A percentile compares a stretch with the other conserved stretches of the same genome.
Conservation (phyloP, 352 stramenopile species). For the Phytopythium montanum region DNA sequence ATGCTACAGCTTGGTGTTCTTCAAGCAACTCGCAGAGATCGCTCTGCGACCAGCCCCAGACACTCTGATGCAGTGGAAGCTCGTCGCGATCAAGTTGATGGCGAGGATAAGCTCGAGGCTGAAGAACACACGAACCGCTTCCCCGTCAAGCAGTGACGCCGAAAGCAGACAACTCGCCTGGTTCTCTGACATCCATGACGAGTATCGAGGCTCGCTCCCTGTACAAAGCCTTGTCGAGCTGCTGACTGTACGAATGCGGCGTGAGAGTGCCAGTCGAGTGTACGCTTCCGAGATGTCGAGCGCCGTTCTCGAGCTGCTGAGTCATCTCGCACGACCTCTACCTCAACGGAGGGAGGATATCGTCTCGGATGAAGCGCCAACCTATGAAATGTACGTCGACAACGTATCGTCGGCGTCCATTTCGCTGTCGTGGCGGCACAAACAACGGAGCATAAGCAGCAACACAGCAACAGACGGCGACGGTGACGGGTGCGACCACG, state of each 20-base stretch:
- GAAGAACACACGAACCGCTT: not conserved
- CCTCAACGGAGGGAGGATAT: not conserved
- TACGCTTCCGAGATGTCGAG: constrained; percentile 34
- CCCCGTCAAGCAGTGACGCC: not conserved
- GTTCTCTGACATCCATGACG: constrained; percentile 2
- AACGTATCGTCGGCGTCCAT: not conserved
- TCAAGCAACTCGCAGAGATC: constrained; percentile 18
- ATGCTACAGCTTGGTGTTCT: constrained; percentile 23
- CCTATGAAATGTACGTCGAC: not conserved
- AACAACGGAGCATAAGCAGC: not conserved
- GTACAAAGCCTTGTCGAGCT: constrained; percentile 24
- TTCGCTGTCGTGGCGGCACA: not conserved
- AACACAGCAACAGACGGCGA: not conserved
- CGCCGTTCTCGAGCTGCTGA: constrained; percentile 26
- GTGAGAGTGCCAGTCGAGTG: constrained; percentile 22
- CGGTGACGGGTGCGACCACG: not conserved
- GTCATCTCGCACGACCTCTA: not conserved
- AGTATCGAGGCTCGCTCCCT: constrained; percentile 12
- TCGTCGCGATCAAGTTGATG: constrained; percentile 27
- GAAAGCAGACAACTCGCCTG: not conserved
- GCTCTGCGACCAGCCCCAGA: not conserved
- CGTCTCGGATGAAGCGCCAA: not conserved
- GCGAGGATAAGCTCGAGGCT: constrained; percentile 12
- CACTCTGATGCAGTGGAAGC: constrained; percentile 19
- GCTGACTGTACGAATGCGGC: constrained; percentile 24